These are phyloP conservation scores for Debaryomyces subglobosus DNA, from an alignment of 1,139 yeast species.

Conservation along the genomic window DNA sequence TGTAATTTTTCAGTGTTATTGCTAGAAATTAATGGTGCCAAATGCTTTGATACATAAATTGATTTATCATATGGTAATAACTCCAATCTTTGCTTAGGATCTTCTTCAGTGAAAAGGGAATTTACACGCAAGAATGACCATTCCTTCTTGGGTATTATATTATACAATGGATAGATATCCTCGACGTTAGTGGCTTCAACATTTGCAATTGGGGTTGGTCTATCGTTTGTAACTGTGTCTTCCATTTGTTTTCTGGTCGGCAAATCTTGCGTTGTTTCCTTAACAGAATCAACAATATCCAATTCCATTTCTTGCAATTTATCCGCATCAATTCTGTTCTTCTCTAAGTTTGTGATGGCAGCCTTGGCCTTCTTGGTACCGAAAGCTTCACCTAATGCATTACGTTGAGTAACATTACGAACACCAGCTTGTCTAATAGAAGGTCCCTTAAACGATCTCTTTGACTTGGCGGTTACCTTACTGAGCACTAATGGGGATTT, in stretches of 20 bases:
- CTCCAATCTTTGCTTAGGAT: constrained; percentile 51
- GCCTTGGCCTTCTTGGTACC: constrained; percentile 97
- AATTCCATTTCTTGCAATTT: constrained; percentile 72
- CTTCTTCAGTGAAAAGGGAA: constrained; percentile 52
- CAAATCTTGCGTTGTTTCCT: constrained; percentile 66
- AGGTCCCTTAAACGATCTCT: constrained; percentile 60
- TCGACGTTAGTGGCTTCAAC: constrained; percentile 78
- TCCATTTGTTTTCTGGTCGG: constrained; percentile 69
- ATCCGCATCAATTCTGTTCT: constrained; percentile 85
- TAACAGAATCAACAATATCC: constrained; percentile 83
- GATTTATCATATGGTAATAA: constrained; percentile 66
- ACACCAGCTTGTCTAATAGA: constrained; percentile 58
- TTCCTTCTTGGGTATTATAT: constrained; percentile 71
- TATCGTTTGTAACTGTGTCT: constrained; percentile 56
- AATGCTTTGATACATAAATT: constrained; percentile 53
- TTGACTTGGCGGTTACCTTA: constrained; percentile 56
- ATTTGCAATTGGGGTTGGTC: constrained; percentile 84
- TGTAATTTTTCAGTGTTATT: constrained; percentile 63
- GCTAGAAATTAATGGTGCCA: constrained; percentile 44
- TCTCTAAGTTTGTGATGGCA: constrained; percentile 78
- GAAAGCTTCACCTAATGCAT: constrained; percentile 89
- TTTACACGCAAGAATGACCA: constrained; percentile 66
- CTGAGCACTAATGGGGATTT: constrained; percentile 62
- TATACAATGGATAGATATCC: constrained; percentile 75
- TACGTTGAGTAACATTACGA: constrained; percentile 63